These are phyloP conservation scores for Malus hybrid DNA, from an alignment of 331 rosid genomes.

Conservation along the genomic window DNA sequence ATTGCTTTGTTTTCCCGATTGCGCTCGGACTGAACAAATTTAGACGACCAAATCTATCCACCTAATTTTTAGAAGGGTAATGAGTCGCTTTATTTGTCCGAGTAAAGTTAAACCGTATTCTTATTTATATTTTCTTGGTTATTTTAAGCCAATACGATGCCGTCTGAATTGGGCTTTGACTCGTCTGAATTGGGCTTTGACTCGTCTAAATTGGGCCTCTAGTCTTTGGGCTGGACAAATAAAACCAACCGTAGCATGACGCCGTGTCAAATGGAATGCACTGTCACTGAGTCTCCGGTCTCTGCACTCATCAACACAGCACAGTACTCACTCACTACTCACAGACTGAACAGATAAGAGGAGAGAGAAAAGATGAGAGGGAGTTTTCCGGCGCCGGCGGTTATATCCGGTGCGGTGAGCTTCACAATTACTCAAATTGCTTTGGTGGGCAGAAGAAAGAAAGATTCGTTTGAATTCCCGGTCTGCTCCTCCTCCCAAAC, in stretches of 20 bases:
- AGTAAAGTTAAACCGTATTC: neutral
- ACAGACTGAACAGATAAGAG: neutral
- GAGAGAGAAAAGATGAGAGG: neutral
- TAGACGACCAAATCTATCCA: neutral
- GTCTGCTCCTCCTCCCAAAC: neutral
- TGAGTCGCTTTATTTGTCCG: neutral
- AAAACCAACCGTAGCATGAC: neutral
- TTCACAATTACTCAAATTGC: neutral
- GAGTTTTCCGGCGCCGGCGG: slow-evolving; percentile 7
- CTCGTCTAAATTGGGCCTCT: neutral
- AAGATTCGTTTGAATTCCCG: neutral
- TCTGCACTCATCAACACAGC: neutral
- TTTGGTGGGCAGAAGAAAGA: neutral
- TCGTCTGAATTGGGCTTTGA: neutral
- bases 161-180: neutral
- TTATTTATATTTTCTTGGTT: no score
- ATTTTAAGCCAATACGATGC: no score
- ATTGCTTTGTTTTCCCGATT: neutral
- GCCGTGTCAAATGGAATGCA: neutral
- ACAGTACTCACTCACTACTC: neutral
- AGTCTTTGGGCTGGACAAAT: neutral
- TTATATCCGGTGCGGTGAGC: neutral
- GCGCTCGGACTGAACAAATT: neutral
- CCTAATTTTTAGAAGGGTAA: no score
- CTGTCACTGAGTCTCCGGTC: neutral